Evolutionary conservation across 163 green algal genomes (phyloP).

Genomic region (Scenedesmus sp.): DNA sequence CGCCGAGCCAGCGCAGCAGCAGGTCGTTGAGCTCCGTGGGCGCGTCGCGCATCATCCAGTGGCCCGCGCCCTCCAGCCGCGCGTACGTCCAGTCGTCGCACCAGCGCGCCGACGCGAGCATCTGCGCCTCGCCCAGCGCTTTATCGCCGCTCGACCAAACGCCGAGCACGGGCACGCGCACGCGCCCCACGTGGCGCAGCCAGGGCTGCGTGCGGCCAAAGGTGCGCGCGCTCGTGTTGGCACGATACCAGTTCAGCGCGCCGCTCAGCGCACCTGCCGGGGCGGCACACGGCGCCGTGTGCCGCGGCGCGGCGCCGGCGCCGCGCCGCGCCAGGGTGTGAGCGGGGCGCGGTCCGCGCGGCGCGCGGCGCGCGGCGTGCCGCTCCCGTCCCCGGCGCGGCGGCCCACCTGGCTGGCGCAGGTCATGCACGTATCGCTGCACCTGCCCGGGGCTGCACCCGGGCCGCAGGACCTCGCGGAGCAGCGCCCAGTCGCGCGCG

Average conservation of each 20-base stretch:
- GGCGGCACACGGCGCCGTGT: neutral
- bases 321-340: no score
- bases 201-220: constrained; percentile 30
- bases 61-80: constrained; percentile 10
- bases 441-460: neutral
- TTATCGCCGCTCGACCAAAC: constrained; percentile 22
- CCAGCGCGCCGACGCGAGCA: constrained; percentile 6
- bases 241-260: constrained; percentile 30
- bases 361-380: no score
- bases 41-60: constrained; percentile 38
- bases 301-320: no score
- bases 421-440: constrained; percentile 2
- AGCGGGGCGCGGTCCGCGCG: neutral
- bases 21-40: constrained; percentile 14
- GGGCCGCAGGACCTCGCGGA: constrained; percentile 19
- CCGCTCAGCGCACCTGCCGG: constrained; percentile 15
- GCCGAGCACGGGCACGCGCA: constrained; percentile 18
- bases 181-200: no score
- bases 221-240: constrained; percentile 3
- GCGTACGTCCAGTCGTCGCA: constrained; percentile 30
- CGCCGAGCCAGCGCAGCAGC: constrained; percentile 23
- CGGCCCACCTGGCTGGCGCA: constrained; percentile 21
- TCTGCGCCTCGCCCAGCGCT: constrained; percentile 25
- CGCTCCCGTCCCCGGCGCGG: no score
- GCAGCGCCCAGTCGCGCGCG: constrained; percentile 23